Evolutionary conservation across 73 alveolate species (phyloP).

Genomic region (Tetrahymena borealis): DNA sequence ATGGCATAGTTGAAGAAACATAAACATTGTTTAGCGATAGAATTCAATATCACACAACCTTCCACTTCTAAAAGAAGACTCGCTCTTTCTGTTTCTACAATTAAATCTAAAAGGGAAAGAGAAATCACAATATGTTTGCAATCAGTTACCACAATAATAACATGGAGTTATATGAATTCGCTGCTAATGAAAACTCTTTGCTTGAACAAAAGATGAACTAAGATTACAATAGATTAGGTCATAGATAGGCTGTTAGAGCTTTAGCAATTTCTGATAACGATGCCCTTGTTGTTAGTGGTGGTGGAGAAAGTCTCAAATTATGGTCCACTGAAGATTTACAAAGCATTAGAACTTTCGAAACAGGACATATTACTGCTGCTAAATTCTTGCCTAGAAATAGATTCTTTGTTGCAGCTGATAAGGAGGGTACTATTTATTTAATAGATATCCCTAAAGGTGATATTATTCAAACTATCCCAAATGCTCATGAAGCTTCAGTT

Average conservation of each 20-base stretch:
- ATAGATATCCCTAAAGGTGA: conserved; percentile 52
- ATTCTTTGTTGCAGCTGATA: conserved; percentile 56
- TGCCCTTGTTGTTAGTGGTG: conserved; percentile 6
- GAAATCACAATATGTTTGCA: not conserved
- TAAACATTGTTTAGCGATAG: conserved; percentile 1
- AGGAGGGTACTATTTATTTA: conserved; percentile 49
- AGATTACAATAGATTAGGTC: conserved; percentile 13
- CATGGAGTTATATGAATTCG: not conserved
- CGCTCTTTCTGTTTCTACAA: not conserved
- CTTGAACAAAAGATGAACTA: not conserved
- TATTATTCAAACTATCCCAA: conserved; percentile 52
- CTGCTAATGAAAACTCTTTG: not conserved
- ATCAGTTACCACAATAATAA: not conserved
- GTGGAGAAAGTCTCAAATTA: conserved; percentile 46
- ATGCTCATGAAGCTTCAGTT: conserved; percentile 15
- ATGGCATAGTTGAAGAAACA: not conserved
- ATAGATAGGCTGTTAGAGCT: conserved; percentile 14
- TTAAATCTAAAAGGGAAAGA: not conserved
- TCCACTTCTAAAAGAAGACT: not conserved
- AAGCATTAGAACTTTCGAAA: conserved; percentile 27
- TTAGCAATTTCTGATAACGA: conserved; percentile 1
- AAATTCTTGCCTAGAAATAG: conserved; percentile 61
- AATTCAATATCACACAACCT: not conserved
- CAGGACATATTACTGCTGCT: conserved; percentile 38
- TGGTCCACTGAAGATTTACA: conserved; percentile 32